Conservation (phyloP, 345 rosid genomes). For the thale cress (Arabidopsis thaliana) region DNA sequence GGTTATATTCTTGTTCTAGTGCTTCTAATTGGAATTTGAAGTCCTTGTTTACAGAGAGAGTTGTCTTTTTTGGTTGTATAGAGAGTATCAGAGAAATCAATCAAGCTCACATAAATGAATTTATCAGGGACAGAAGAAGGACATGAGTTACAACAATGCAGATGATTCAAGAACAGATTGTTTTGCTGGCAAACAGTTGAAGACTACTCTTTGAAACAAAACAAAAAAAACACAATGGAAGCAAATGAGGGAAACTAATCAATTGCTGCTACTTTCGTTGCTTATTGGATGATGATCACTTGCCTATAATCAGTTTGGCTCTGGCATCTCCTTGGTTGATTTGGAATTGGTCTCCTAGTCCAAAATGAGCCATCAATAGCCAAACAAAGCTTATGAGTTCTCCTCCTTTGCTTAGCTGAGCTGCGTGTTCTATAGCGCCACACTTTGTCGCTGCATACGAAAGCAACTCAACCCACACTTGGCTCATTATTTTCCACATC, state of each 20-base stretch:
- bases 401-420: conserved; percentile 65
- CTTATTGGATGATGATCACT: conserved; percentile 36
- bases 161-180: conserved; percentile 8
- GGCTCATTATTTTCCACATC: conserved; percentile 57
- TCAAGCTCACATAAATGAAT: conserved; percentile 14
- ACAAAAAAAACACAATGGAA: not conserved
- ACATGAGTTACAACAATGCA: conserved; percentile 4
- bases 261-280: conserved; percentile 9
- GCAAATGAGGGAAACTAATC: conserved; percentile 4
- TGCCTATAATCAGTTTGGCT: conserved; percentile 58
- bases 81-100: conserved; percentile 9
- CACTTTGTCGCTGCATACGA: conserved; percentile 63
- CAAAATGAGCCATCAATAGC: conserved; percentile 79
- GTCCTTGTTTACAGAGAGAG: conserved; percentile 2
- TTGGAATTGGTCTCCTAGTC: conserved; percentile 63
- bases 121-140: not conserved
- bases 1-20: not conserved
- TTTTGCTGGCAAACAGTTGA: conserved; percentile 4
- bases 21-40: not conserved
- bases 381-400: conserved; percentile 61
- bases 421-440: conserved; percentile 59
- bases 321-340: conserved; percentile 61
- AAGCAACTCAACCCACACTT: conserved; percentile 66
- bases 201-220: not conserved
- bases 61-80: not conserved